phyloP scores from a whole-genome alignment of 2,329 filamentous ascomycete genomes.

The Albifimbria verrucaria region DNA sequence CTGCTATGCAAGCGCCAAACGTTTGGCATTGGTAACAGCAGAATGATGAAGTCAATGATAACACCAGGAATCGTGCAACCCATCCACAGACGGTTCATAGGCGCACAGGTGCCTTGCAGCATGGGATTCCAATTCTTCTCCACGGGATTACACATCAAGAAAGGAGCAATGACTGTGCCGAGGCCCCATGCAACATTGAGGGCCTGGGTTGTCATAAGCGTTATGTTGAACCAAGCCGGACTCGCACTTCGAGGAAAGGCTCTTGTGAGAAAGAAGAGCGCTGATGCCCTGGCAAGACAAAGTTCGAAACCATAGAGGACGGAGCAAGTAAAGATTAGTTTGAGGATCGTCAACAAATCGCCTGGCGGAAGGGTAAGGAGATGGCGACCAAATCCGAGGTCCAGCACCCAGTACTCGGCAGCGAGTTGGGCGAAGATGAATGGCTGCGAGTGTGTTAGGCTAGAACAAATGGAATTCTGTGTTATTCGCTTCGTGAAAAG shows the following conservation, averaged over 20 bases:
- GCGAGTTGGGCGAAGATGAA: background rate
- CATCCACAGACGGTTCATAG: background rate
- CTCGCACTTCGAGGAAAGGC: background rate
- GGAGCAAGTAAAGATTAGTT: background rate
- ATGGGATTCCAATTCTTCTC: conserved; percentile 3
- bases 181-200: conserved; percentile 3
- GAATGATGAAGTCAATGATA: background rate
- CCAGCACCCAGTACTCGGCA: background rate
- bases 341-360: background rate
- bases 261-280: conserved; percentile 2
- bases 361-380: background rate
- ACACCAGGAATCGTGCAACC: background rate
- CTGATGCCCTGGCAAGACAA: background rate
- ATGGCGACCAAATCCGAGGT: background rate
- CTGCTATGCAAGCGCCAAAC: background rate
- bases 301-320: background rate
- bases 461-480: background rate
- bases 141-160: conserved; percentile 3
- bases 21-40: conserved; percentile 2
- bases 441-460: background rate
- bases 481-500: background rate
- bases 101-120: background rate
- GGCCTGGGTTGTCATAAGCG: background rate
- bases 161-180: background rate
- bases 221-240: conserved; percentile 1